phyloP scores from a whole-genome alignment of 2,329 filamentous ascomycete genomes.

The Sphaerulina populicola region DNA sequence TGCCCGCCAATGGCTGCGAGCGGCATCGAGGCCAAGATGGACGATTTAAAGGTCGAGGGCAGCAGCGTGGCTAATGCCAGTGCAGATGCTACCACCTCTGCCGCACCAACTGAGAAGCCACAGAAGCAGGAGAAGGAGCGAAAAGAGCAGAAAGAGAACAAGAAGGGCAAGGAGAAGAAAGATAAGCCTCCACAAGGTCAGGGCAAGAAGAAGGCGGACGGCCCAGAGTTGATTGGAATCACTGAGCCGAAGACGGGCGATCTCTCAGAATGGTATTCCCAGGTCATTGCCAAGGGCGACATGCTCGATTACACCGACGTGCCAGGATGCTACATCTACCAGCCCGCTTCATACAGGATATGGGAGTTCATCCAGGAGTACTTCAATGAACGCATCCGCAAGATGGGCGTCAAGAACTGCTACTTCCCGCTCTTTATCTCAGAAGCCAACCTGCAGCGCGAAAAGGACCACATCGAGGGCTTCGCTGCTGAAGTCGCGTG shows the following conservation, averaged over 20 bases:
- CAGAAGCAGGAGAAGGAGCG: conserved; percentile 32
- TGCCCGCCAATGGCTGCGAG: conserved; percentile 18
- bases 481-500: conserved; percentile 89
- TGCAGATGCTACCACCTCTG: conserved; percentile 12
- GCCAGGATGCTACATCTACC: conserved; percentile 92
- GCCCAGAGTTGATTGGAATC: conserved; percentile 69
- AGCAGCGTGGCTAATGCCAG: conserved; percentile 7
- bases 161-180: conserved; percentile 27
- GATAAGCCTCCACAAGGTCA: conserved; percentile 24
- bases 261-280: conserved; percentile 93
- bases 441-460: conserved; percentile 71
- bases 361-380: conserved; percentile 58
- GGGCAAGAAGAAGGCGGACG: conserved; percentile 44
- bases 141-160: conserved; percentile 29
- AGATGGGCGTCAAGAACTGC: conserved; percentile 85
- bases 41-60: conserved; percentile 23
- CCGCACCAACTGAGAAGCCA: conserved; percentile 25
- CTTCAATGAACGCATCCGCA: conserved; percentile 66
- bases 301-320: conserved; percentile 99
- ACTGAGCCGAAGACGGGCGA: conserved; percentile 77
- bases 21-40: conserved; percentile 26
- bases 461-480: conserved; percentile 97
- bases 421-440: conserved; percentile 97
- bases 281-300: conserved; percentile 92
- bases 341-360: conserved; percentile 58